Conservation (phyloP, 192 early-diverging fungal species). For the Chytriomyces hyalinus region DNA sequence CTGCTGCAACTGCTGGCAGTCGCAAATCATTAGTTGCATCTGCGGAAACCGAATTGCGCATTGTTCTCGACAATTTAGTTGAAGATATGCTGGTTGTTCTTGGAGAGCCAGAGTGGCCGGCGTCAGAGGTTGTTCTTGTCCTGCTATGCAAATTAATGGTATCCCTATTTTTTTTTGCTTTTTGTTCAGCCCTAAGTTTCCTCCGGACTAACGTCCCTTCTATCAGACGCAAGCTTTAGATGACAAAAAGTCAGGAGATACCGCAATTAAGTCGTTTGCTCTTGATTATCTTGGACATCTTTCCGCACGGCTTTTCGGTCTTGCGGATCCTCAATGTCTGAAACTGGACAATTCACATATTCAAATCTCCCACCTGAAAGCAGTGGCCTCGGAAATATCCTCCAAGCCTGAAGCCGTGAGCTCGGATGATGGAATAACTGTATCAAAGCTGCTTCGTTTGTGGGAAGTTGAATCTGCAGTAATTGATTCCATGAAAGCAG, state of each 20-base stretch:
- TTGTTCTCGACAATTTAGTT: constrained; percentile 72
- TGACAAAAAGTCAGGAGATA: constrained; percentile 39
- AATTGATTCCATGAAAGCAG: constrained; percentile 24
- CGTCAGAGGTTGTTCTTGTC: constrained; percentile 73
- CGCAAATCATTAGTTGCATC: neutral
- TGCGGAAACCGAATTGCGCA: constrained; percentile 75
- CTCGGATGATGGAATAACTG: neutral
- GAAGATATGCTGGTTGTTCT: constrained; percentile 74
- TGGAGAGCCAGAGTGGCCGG: constrained; percentile 90
- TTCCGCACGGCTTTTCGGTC: constrained; percentile 6
- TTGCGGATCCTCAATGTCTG: neutral
- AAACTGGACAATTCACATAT: neutral
- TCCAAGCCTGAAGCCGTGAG: neutral
- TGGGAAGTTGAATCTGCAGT: constrained; percentile 29
- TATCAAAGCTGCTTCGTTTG: neutral
- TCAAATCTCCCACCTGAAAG: neutral
- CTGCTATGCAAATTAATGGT: constrained; percentile 75
- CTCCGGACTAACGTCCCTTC: neutral
- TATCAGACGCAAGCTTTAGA: constrained; percentile 44
- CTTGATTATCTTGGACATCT: constrained; percentile 48
- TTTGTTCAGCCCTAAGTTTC: neutral
- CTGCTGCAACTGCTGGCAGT: neutral
- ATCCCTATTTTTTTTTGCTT: constrained; percentile 18
- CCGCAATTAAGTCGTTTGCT: constrained; percentile 31
- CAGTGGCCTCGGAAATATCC: neutral